Base-by-base conservation (phyloP, 2,329 filamentous ascomycete species). In the Beauveria asiatica region DNA sequence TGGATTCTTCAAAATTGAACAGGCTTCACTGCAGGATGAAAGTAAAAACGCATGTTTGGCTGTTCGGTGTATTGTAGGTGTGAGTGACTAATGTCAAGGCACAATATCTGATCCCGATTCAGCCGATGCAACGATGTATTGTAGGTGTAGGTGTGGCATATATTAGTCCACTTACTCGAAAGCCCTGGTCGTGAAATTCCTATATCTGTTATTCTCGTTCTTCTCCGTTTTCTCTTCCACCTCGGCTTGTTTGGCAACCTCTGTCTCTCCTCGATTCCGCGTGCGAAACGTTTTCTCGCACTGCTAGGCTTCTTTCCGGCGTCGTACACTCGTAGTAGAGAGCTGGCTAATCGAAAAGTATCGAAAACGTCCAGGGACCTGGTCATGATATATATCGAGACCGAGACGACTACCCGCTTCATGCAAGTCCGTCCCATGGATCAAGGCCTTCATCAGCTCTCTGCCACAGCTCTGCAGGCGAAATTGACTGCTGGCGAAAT, bases 391-490 rank as follows among this genome's bases (percentile, higher is more conserved):
- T 42, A 50, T 19, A n/a, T 50, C 55, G 45, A 50, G 33, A 50
- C 55, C 30, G 9, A 57, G 16, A 50, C 45, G 21, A 57, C 33
- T 2, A 30, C 21, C n/a, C 23, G 27, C 30, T 21, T 50, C 45
- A 19, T 42, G 10, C 33, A 37, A 57, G 13, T 57, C 30, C 55
- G 55, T 37, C 45, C 45, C 21, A 50, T 57, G 55, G 45, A 57
- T 25, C 19, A 50, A 5, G 17, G 42, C 19, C 21, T 59, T 8
- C 48, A 51, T 37, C 41, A n/a, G 2, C 57, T 59, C n/a, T 45
- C 57, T 42, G 57, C 57, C 41, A 41, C 33, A n/a, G 23, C 37
- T 5, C 56, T 62, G 6, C 60, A 59, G 25, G 55, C 44, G 8
- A 49, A 39, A n/a, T 37, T 62, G 2, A 37, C 19, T 3, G 25